Evolutionary conservation across 2,329 filamentous ascomycete species (phyloP).

Genomic region (Penicillium nordicum): DNA sequence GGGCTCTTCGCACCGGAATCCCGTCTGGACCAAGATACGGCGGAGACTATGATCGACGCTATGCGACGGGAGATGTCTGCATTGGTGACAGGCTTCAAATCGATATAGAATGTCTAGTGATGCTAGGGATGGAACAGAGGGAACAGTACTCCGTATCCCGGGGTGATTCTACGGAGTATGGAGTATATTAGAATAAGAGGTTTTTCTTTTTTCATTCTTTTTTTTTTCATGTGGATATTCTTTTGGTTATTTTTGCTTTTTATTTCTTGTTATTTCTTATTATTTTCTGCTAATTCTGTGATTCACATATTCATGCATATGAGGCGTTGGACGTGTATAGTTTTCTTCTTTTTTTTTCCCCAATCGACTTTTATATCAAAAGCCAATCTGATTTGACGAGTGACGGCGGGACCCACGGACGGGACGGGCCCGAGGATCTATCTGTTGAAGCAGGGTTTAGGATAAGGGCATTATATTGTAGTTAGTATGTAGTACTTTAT

Average conservation of each 20-base stretch:
- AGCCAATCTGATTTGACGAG: conserved; percentile 3
- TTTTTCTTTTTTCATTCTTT: neutral
- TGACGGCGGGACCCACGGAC: conserved; percentile 15
- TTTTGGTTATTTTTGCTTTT: neutral
- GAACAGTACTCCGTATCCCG: neutral
- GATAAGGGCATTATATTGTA: neutral
- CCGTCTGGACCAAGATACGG: conserved; percentile 13
- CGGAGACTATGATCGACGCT: conserved; percentile 13
- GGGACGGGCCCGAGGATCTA: conserved; percentile 14
- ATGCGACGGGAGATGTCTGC: conserved; percentile 16
- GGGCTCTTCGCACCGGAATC: conserved; percentile 19
- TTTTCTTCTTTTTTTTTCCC: neutral
- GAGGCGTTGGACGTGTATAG: conserved; percentile 17
- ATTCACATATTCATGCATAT: conserved; percentile 16
- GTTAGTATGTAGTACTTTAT: neutral
- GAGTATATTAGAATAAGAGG: neutral
- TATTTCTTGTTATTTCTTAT: neutral
- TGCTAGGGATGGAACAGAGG: conserved; percentile 1
- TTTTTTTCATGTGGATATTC: neutral
- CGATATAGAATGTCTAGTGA: neutral
- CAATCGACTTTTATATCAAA: conserved; percentile 8
- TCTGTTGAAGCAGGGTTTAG: neutral
- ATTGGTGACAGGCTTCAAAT: conserved; percentile 7
- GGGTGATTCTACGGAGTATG: neutral
- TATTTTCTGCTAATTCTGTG: neutral